Percentiles rank a stretch among this genome's conserved stretches.
Conservation (phyloP, 331 rosid species). For the Rosa hybrid region DNA sequence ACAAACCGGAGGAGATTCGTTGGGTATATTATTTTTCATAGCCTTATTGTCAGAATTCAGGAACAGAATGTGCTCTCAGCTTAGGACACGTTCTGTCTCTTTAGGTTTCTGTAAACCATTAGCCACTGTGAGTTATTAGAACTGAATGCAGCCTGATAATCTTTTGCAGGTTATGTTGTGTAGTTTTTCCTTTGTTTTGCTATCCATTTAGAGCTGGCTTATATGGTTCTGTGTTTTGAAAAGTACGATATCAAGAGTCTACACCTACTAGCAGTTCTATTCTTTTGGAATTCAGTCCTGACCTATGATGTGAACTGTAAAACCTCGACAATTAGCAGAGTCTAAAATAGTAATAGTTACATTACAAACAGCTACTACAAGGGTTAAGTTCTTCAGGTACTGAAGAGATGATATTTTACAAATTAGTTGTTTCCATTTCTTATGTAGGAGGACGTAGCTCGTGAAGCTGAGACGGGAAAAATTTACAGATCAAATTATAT, state of each 20-base stretch:
- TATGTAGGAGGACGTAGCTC: slow-evolving; percentile 74
- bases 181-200: background rate
- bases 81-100: background rate
- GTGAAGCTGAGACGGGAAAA: slow-evolving; percentile 79
- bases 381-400: background rate
- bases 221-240: background rate
- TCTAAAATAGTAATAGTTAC: background rate
- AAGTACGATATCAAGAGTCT: background rate
- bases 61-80: background rate
- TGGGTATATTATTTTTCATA: slow-evolving; percentile 58
- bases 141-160: slow-evolving; percentile 6
- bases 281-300: background rate
- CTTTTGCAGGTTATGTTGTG: background rate
- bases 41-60: background rate
- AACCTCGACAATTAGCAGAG: background rate
- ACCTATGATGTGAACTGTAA: background rate
- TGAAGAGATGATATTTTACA: background rate
- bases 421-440: slow-evolving; percentile 13
- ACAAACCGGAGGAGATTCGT: slow-evolving; percentile 86
- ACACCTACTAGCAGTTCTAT: background rate
- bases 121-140: background rate
- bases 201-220: background rate
- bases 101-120: background rate
- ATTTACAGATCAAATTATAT: slow-evolving; percentile 64
- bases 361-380: background rate